Base-by-base conservation (phyloP, 164 flowering plant species). In the Chimonanthus salicifolius region DNA sequence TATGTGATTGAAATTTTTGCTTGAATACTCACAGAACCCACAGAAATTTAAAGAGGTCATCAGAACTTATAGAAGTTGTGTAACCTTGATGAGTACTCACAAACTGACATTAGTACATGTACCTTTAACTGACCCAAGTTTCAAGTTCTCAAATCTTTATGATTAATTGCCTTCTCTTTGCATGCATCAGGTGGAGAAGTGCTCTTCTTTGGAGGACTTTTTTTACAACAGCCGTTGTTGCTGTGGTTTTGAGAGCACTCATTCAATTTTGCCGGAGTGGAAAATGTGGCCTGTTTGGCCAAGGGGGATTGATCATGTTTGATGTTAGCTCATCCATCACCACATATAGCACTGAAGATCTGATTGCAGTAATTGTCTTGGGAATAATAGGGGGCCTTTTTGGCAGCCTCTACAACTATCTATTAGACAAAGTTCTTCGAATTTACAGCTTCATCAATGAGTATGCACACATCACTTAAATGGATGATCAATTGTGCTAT, bases 201-300 rank as follows among this genome's bases (percentile, higher is more conserved):
- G 97, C 99, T 72, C 93, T 94, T 78, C 91, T 94, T 7, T 94
- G 98, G 98, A 89, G 97, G 80, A 88, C 98, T 0, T 94, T 94
- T 77, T 94, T 92, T 80, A 92, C 97, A 0, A 92, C 98, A 64
- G 98, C 97, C 50, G 91, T 92, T 6, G 94, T 90, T 10, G 97
- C 94, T 5, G 86, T 94, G 65, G 93, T 90, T 7, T 76, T 92
- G 74, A 85, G 95, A 77, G 83, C 79, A 76, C 71, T 89, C 58
- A 91, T 92, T 20, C 86, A 85, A 67, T 83, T 82, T 71, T 94
- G 99, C 79, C 80, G 83, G 70, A 83, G 82, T 82, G 97, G 91
- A 50, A 81, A 78, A 11, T 94, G 97, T 85, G 98, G 98, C 11
- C 77, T 92, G 45, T 94, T 94, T 83, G 98, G 98, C 21, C 66